Conservation (phyloP, 768 basidiomycete genomes). For the Boletales sp. region DNA sequence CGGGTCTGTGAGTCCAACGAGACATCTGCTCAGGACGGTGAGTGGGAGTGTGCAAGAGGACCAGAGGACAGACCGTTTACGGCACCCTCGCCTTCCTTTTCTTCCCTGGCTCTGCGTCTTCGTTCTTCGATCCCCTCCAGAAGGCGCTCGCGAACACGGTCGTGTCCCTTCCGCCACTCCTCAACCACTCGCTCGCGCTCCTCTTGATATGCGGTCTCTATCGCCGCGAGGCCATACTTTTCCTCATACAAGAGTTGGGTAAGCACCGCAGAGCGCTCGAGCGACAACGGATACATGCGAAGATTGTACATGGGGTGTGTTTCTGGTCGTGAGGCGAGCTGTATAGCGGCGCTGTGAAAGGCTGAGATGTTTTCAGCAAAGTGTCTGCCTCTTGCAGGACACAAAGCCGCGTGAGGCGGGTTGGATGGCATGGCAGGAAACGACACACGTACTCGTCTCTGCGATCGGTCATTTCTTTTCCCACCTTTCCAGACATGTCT, state of each 20-base stretch:
- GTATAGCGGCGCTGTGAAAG: conserved; percentile 55
- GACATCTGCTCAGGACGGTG: conserved; percentile 47
- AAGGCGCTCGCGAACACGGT: conserved; percentile 70
- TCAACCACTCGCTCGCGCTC: conserved; percentile 79
- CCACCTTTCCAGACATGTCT: conserved; percentile 65
- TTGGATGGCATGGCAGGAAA: conserved; percentile 1
- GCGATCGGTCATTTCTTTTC: conserved; percentile 71
- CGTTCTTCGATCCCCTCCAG: conserved; percentile 85
- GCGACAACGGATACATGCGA: conserved; percentile 65
- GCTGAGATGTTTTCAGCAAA: conserved; percentile 59
- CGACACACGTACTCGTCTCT: conserved; percentile 63
- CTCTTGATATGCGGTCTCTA: conserved; percentile 70
- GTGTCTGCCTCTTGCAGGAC: conserved; percentile 47
- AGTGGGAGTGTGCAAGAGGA: neutral
- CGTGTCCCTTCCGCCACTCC: conserved; percentile 74
- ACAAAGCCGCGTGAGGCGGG: conserved; percentile 8
- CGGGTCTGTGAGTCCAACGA: conserved; percentile 73
- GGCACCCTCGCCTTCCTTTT: conserved; percentile 87
- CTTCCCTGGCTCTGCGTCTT: conserved; percentile 72
- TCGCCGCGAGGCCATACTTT: conserved; percentile 61
- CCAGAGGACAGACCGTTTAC: conserved; percentile 49
- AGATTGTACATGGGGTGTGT: conserved; percentile 62
- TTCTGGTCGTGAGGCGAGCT: conserved; percentile 68
- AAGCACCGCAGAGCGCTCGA: conserved; percentile 75
- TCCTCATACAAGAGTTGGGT: conserved; percentile 66